Evolutionary conservation across 768 basidiomycete species (phyloP).

Genomic region (Boletus rubropictus): DNA sequence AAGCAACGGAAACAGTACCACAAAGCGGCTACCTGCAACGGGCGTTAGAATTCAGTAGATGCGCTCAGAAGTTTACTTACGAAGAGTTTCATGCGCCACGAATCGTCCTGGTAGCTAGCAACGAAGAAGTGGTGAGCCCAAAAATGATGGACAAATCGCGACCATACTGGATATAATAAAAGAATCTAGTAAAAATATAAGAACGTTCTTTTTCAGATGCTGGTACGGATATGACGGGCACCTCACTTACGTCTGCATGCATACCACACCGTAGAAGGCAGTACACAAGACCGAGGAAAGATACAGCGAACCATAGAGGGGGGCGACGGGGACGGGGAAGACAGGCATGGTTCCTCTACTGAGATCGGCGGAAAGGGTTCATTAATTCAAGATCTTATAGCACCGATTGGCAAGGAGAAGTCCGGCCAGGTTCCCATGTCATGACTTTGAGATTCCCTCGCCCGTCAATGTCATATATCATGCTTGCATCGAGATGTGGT

Average conservation of each 20-base stretch:
- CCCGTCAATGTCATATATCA: background rate
- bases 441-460: background rate
- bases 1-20: background rate
- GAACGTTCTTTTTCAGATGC: background rate
- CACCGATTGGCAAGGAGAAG: background rate
- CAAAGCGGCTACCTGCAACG: background rate
- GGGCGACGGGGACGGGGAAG: background rate
- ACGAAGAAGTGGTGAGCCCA: background rate
- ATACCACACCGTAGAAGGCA: constrained; percentile 5
- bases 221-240: background rate
- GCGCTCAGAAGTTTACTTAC: background rate
- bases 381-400: background rate
- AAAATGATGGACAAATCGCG: background rate
- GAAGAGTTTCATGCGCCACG: constrained; percentile 1
- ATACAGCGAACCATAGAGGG: constrained; percentile 3
- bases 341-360: background rate
- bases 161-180: constrained; percentile 6
- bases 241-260: constrained; percentile 6
- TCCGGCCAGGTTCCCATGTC: background rate
- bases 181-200: background rate
- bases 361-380: background rate
- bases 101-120: constrained; percentile 4
- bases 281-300: background rate
- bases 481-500: too few species aligned
- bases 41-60: background rate